Conservation (phyloP, 768 basidiomycete genomes). For the Mycena floridula region DNA sequence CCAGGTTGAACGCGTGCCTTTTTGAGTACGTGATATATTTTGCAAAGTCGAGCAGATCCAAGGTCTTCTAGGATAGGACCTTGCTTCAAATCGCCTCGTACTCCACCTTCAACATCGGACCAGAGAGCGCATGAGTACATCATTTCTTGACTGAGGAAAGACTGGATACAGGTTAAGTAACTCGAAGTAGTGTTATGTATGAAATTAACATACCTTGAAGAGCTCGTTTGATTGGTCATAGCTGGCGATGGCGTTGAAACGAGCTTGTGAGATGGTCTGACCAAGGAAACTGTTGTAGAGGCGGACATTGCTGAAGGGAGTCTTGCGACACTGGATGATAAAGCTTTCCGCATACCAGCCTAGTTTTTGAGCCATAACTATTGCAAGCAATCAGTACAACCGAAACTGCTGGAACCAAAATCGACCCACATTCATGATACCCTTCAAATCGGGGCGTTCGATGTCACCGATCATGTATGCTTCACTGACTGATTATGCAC, state of each 20-base stretch:
- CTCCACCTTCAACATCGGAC: constrained; percentile 72
- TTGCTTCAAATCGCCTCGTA: constrained; percentile 66
- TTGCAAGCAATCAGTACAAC: constrained; percentile 2
- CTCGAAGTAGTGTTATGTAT: no score
- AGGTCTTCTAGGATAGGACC: constrained; percentile 63
- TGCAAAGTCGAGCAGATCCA: constrained; percentile 76
- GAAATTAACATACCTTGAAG: constrained; percentile 50
- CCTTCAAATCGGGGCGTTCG: constrained; percentile 51
- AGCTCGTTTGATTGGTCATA: constrained; percentile 91
- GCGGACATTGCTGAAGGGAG: constrained; percentile 53
- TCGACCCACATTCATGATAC: constrained; percentile 51
- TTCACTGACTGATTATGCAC: no score
- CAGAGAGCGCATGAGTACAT: constrained; percentile 92
- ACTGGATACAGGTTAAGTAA: constrained; percentile 28
- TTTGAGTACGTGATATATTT: constrained; percentile 80
- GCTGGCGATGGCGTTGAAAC: constrained; percentile 75
- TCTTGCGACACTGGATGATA: constrained; percentile 50
- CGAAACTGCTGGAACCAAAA: neutral
- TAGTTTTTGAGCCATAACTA: constrained; percentile 66
- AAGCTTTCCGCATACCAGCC: constrained; percentile 45
- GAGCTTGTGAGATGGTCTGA: constrained; percentile 65
- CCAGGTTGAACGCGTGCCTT: constrained; percentile 71
- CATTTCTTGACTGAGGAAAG: constrained; percentile 85
- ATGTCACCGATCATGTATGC: constrained; percentile 71
- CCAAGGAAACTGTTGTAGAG: constrained; percentile 68